Evolutionary conservation across 169 alveolate species (phyloP), one percentile per base, ranked within the genome.

Genomic region (Cytauxzoon felis): DNA sequence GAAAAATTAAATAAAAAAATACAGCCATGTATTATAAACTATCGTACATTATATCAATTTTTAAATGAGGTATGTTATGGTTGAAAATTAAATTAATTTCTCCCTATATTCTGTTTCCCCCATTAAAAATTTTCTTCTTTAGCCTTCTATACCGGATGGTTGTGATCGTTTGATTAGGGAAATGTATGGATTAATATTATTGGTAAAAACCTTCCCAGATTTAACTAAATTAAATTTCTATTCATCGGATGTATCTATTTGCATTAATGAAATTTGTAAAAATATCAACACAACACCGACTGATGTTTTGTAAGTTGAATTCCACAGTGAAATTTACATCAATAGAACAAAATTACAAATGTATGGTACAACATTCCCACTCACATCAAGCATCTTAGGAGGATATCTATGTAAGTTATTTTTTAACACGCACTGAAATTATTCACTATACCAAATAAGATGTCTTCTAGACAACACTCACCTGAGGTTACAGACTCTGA

Each of bases 301-400:
- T 40, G 43, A 53, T 53, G 27, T 57, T 8, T 50, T n/a, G 5
- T 23, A n/a, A 5, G n/a, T 11, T 61, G 24, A 5, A 6, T 5
- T 18, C 36, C 16, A 57, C n/a, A 8, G 24, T 47, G 24, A 19
- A 47, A 43, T 5, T 11, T 50, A 7, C 49, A 33, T 47, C 8
- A 19, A 21, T 68, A 72, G 82, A 7, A 3, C 59, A 32, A 18
- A 52, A 34, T 11, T 54, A 21, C 23, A 65, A 23, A 45, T 30
- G 50, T 21, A 65, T 13, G 80, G 85, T 11, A 27, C 23, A 33
- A 33, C 26, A 21, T 65, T 50, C 16, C 62, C 80, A 5, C 53
- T 75, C 3, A 75, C 79, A 19, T 50, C 83, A 21, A 65, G 82
- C 21, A 69, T 85, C 24, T 52, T 85, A 58, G 91, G 91, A 5